Base-by-base conservation (phyloP, 73 alveolate species). In the Paramecium pentaurelia region DNA sequence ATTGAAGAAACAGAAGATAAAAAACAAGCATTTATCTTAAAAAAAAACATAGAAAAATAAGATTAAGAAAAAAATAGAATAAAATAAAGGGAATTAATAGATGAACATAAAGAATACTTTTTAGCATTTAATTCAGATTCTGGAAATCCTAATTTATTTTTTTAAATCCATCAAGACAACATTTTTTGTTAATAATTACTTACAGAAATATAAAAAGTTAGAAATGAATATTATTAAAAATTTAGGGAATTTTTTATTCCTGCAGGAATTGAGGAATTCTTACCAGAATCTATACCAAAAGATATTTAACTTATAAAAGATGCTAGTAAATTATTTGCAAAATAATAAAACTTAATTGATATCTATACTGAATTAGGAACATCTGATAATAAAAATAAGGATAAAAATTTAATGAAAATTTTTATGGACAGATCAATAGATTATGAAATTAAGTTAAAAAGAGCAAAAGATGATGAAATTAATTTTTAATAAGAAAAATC, bases 1-100 rank as follows among this genome's bases (percentile, higher is more conserved):
- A 45, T 85, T 32, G 89, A 80, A 44, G 92, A 86, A 83, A 37
- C 42, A 54, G 45, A 92, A 92, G 92, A 42, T 34, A 86, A 47
- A 58, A 85, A 83, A 45, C 27, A 49, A 30, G 38, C 20, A 38
- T 92, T 5, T 20, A 42, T 44, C 16, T 51, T 38, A 47, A 77
- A 49, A 86, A 42, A 18, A 86, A 86, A 80, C 11, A 51, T 47
- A 14, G 77, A 45, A 28, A 84, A 47, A 34, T 11, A 84, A n/a
- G 54, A 84, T 37, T 84, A 37, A 20, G 49, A 84, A 45, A 34
- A 38, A 47, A 25, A 32, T 20, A 45, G 47, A 37, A 10, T n/a
- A 6, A 84, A 45, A 18, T 34, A 42, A 34, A 84, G 12, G 20
- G 92, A 84, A 77, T 45, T 77, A 9, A 25, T 1, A 6, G 90